These are phyloP conservation scores for Lojkania enalia DNA, from an alignment of 2,329 filamentous ascomycete genomes.

Conservation along the genomic window DNA sequence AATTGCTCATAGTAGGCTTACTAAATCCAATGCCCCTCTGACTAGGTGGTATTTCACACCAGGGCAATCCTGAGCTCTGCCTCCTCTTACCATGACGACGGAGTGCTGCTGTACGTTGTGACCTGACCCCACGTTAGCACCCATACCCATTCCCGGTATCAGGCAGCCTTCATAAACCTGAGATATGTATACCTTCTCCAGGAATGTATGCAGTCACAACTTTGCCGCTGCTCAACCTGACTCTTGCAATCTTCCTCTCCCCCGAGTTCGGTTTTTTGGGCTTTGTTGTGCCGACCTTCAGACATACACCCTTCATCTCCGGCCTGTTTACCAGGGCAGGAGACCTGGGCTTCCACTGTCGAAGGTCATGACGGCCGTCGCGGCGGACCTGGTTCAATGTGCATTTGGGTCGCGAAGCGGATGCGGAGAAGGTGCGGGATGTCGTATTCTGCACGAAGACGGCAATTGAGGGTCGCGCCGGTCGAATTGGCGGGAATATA, in stretches of 20 bases:
- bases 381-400: constrained; percentile 58
- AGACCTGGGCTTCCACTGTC: constrained; percentile 82
- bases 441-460: constrained; percentile 18
- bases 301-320: constrained; percentile 90
- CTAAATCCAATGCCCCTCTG: constrained; percentile 88
- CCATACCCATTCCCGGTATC: not conserved
- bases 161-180: constrained; percentile 10
- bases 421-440: constrained; percentile 45
- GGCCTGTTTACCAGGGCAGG: constrained; percentile 79
- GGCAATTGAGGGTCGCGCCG: constrained; percentile 26
- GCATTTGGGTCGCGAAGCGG: constrained; percentile 43
- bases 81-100: constrained; percentile 93
- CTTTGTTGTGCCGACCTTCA: constrained; percentile 90
- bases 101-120: constrained; percentile 99
- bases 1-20: constrained; percentile 52
- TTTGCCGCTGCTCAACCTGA: constrained; percentile 83
- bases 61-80: constrained; percentile 93
- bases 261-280: constrained; percentile 99
- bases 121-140: constrained; percentile 50
- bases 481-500: constrained; percentile 19
- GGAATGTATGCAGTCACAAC: constrained; percentile 93
- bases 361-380: constrained; percentile 78
- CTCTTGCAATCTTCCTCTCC: constrained; percentile 91
- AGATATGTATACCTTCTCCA: constrained; percentile 82
- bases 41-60: constrained; percentile 97